These are phyloP conservation scores for Neopestalotiopsis rosae DNA, from an alignment of 2,329 filamentous ascomycete genomes.

Conservation along the genomic window DNA sequence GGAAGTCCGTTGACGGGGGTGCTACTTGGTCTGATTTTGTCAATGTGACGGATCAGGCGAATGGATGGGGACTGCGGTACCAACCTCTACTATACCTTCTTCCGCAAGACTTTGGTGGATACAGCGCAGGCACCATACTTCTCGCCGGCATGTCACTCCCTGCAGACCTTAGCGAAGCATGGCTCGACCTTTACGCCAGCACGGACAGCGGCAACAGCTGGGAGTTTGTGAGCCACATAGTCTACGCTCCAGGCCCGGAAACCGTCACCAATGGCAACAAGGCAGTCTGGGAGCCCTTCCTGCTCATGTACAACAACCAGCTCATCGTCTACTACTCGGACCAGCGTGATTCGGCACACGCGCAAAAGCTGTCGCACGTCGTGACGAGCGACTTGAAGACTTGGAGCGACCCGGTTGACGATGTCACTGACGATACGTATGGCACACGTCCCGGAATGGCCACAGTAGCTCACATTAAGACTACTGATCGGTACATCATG, in stretches of 20 bases:
- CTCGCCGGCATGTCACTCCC: conserved; percentile 65
- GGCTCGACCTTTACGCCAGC: conserved; percentile 74
- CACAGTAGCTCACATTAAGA: conserved; percentile 60
- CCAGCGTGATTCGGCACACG: conserved; percentile 68
- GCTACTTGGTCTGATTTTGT: conserved; percentile 69
- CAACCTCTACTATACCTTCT: conserved; percentile 73
- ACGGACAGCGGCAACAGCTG: conserved; percentile 65
- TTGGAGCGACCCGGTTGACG: conserved; percentile 66
- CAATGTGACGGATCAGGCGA: conserved; percentile 65
- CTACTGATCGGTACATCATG: conserved; percentile 63
- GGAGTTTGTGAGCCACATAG: conserved; percentile 66
- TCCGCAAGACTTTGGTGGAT: conserved; percentile 61
- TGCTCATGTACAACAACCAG: conserved; percentile 63
- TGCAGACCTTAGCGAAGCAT: conserved; percentile 63
- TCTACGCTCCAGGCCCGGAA: conserved; percentile 68
- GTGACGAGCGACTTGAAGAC: conserved; percentile 60
- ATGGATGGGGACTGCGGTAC: conserved; percentile 70
- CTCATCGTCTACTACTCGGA: conserved; percentile 76
- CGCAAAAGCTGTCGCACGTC: conserved; percentile 74
- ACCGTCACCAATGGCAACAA: conserved; percentile 61
- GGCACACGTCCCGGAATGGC: conserved; percentile 41
- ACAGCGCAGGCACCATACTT: conserved; percentile 66
- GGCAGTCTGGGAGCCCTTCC: conserved; percentile 70
- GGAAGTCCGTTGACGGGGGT: conserved; percentile 57
- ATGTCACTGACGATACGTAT: conserved; percentile 58